Conservation (phyloP, 192 early-diverging fungal genomes). For the Linnemannia hyalina region DNA sequence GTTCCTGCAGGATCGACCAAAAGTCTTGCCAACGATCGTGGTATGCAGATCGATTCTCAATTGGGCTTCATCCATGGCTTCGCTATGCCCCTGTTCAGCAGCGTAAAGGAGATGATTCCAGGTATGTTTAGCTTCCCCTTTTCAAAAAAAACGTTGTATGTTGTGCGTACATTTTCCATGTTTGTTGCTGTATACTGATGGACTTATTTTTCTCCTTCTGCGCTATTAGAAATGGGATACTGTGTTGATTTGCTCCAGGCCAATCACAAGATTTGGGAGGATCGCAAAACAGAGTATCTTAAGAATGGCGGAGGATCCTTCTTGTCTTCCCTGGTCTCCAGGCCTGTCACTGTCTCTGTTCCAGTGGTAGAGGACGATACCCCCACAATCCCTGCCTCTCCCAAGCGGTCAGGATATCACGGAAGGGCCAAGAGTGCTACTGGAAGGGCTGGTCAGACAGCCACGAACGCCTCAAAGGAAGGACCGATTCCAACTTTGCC, state of each 20-base stretch:
- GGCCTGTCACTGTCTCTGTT: background rate
- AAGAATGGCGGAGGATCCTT: slow-evolving; percentile 26
- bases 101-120: slow-evolving; percentile 60
- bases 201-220: background rate
- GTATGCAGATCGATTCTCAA: slow-evolving; percentile 64
- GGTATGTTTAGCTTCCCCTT: slow-evolving; percentile 20
- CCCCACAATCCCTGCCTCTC: background rate
- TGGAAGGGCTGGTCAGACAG: background rate
- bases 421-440: slow-evolving; percentile 1
- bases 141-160: background rate
- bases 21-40: slow-evolving; percentile 65
- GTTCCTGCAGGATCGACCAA: slow-evolving; percentile 67
- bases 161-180: background rate
- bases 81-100: slow-evolving; percentile 65
- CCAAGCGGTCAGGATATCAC: slow-evolving; percentile 8
- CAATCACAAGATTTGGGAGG: slow-evolving; percentile 55
- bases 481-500: background rate
- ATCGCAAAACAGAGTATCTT: slow-evolving; percentile 47
- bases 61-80: slow-evolving; percentile 66
- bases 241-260: slow-evolving; percentile 47
- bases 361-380: slow-evolving; percentile 6
- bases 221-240: slow-evolving; percentile 52
- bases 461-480: background rate
- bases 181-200: background rate
- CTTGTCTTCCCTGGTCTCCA: background rate